phyloP scores from a whole-genome alignment of 768 basidiomycete genomes.

The Suillus discolor region DNA sequence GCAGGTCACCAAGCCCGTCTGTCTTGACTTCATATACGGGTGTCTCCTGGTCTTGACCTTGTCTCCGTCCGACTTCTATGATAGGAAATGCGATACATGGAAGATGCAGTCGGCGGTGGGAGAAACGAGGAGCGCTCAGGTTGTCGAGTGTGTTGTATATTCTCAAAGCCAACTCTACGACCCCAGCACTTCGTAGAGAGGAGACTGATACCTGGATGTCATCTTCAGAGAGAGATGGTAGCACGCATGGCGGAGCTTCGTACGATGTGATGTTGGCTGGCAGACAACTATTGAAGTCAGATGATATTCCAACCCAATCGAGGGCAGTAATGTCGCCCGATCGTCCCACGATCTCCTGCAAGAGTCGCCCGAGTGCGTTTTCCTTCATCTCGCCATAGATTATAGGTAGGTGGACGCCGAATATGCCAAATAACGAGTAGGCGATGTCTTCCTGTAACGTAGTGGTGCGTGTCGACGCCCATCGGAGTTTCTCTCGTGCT shows the following conservation, averaged over 20 bases:
- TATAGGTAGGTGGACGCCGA: neutral
- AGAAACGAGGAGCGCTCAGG: neutral
- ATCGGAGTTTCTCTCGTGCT: neutral
- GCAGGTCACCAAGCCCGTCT: neutral
- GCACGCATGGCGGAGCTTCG: neutral
- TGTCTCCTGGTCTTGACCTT: neutral
- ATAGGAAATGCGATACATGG: neutral
- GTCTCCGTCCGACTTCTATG: neutral
- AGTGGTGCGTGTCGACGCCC: neutral
- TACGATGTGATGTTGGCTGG: neutral
- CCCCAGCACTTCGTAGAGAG: neutral
- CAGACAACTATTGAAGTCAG: neutral
- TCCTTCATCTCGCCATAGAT: neutral
- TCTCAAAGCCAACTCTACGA: neutral
- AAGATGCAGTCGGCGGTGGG: neutral
- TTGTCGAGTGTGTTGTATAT: neutral
- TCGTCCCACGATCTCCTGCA: conserved; percentile 4
- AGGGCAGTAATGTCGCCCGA: conserved; percentile 4
- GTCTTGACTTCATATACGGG: neutral
- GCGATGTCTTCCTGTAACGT: neutral
- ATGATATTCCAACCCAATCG: conserved; percentile 4
- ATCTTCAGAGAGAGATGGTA: neutral
- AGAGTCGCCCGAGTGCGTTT: neutral
- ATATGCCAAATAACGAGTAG: neutral
- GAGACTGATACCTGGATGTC: neutral